Conservation (phyloP, 352 stramenopile genomes). For the Pythium brachiatum region DNA sequence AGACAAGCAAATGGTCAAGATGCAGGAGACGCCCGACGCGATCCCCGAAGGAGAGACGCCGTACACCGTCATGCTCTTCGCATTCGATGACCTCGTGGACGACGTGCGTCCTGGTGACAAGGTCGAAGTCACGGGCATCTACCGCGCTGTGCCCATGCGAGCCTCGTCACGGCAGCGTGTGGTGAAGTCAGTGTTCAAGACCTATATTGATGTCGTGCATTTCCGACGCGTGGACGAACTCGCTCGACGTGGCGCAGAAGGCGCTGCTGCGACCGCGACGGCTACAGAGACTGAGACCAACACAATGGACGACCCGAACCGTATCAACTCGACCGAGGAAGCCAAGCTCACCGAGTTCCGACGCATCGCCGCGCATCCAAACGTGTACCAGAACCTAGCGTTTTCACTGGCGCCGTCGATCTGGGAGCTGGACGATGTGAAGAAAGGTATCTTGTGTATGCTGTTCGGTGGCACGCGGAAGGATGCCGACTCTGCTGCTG, state of each 20-base stretch:
- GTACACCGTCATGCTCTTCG: slow-evolving; percentile 96
- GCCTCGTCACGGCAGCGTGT: slow-evolving; percentile 93
- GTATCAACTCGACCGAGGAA: slow-evolving; percentile 51
- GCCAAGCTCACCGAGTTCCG: slow-evolving; percentile 66
- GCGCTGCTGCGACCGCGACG: slow-evolving; percentile 28
- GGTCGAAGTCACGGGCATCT: slow-evolving; percentile 96
- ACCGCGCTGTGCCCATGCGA: slow-evolving; percentile 93
- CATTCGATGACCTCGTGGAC: slow-evolving; percentile 98
- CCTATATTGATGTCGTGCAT: slow-evolving; percentile 98
- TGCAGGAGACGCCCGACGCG: slow-evolving; percentile 97
- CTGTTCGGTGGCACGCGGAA: slow-evolving; percentile 96
- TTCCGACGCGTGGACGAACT: slow-evolving; percentile 92
- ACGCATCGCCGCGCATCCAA: slow-evolving; percentile 73
- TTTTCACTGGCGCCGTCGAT: slow-evolving; percentile 83
- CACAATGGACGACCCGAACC: slow-evolving; percentile 32
- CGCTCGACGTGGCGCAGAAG: slow-evolving; percentile 33
- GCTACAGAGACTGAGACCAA: slow-evolving; percentile 18
- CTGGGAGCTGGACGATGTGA: slow-evolving; percentile 98
- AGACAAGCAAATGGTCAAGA: slow-evolving; percentile 98
- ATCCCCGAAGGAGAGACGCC: slow-evolving; percentile 99
- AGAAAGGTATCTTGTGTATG: slow-evolving; percentile 98
- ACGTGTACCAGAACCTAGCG: slow-evolving; percentile 80
- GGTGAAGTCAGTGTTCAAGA: slow-evolving; percentile 97
- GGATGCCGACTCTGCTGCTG: slow-evolving; percentile 33
- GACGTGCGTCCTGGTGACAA: slow-evolving; percentile 96